These are phyloP conservation scores for Phytophthora ohioensis DNA, from an alignment of 352 stramenopile genomes.

Conservation along the genomic window DNA sequence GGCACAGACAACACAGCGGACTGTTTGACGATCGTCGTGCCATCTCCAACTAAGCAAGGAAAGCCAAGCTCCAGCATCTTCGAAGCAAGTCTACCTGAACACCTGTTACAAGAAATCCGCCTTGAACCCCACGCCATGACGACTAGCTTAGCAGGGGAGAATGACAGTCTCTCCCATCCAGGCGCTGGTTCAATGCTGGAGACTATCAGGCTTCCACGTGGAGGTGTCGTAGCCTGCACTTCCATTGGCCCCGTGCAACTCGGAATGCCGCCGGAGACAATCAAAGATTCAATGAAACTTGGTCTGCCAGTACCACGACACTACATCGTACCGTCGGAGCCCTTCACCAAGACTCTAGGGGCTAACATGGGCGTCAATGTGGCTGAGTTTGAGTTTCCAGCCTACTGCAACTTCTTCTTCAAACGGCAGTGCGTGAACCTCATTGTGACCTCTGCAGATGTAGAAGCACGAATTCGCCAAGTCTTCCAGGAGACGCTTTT, in stretches of 20 bases:
- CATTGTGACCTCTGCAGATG: conserved; percentile 80
- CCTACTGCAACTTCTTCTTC: conserved; percentile 98
- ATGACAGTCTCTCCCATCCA: conserved; percentile 17
- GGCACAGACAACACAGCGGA: conserved; percentile 6
- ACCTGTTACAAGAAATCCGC: conserved; percentile 1
- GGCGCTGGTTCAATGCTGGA: conserved; percentile 42
- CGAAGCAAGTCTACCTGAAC: conserved; percentile 2
- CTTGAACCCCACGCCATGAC: conserved; percentile 25
- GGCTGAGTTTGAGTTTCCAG: conserved; percentile 97
- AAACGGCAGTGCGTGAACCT: conserved; percentile 89
- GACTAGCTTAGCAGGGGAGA: conserved; percentile 29
- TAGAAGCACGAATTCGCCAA: conserved; percentile 83
- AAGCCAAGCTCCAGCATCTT: neutral
- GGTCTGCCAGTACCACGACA: conserved; percentile 93
- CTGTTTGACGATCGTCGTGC: conserved; percentile 20
- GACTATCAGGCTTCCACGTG: conserved; percentile 75
- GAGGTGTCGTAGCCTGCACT: conserved; percentile 79
- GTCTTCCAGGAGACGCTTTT: conserved; percentile 93
- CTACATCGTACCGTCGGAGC: conserved; percentile 96
- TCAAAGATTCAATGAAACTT: conserved; percentile 97
- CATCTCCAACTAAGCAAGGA: conserved; percentile 10
- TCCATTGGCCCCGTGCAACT: conserved; percentile 87
- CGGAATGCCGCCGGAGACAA: conserved; percentile 97
- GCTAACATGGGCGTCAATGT: conserved; percentile 96
- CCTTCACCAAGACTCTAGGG: conserved; percentile 95